Evolutionary conservation across 169 alveolate genomes (phyloP).

Genomic region (Cryptosporidium tyzzeri): DNA sequence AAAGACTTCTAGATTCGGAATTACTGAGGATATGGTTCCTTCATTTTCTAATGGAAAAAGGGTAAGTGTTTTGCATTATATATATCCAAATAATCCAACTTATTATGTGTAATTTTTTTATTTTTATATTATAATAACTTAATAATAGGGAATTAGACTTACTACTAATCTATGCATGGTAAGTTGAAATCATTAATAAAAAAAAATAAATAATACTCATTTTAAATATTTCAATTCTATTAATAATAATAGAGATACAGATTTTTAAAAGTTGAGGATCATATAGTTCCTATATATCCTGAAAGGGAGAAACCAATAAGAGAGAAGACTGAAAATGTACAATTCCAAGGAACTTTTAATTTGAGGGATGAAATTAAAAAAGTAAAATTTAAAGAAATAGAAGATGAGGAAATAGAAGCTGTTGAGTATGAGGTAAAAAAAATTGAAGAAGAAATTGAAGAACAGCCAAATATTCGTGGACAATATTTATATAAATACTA

Average conservation of each 20-base stretch:
- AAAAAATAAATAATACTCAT: neutral
- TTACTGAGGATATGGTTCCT: constrained; percentile 64
- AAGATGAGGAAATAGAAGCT: constrained; percentile 53
- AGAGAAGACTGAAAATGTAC: constrained; percentile 45
- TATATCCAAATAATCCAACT: neutral
- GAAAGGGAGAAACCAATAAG: constrained; percentile 15
- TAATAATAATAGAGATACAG: neutral
- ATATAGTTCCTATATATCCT: constrained; percentile 56
- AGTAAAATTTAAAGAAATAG: constrained; percentile 58
- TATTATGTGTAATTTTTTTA: neutral
- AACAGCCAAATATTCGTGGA: constrained; percentile 58
- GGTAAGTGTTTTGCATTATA: constrained; percentile 15
- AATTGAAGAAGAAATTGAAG: constrained; percentile 17
- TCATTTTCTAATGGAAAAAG: constrained; percentile 8
- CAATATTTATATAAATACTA: constrained; percentile 35
- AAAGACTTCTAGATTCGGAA: constrained; percentile 51
- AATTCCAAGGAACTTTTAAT: constrained; percentile 37
- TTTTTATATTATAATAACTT: neutral
- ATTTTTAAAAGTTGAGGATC: constrained; percentile 50
- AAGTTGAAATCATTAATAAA: neutral
- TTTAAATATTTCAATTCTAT: neutral
- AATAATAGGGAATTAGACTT: constrained; percentile 11
- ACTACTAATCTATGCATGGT: constrained; percentile 24
- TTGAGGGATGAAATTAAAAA: constrained; percentile 63
- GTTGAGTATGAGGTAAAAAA: constrained; percentile 56